Conservation (phyloP, 176 grass and related monocot genomes). For the Secale cereale region DNA sequence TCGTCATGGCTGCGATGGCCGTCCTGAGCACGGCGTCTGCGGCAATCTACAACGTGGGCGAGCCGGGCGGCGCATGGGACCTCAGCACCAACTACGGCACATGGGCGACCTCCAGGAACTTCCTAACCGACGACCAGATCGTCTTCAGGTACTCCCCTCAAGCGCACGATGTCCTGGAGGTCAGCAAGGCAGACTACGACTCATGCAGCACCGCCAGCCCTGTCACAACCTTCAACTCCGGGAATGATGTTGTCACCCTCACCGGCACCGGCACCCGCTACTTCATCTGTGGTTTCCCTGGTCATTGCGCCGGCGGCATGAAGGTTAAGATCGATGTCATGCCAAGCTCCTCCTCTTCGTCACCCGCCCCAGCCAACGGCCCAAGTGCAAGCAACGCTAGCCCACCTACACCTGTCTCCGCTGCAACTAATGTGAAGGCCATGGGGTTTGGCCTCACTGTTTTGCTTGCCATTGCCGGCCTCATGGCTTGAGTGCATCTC, state of each 20-base stretch:
- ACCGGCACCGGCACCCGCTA: slow-evolving; percentile 26
- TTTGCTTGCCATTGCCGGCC: background rate
- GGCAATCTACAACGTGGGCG: slow-evolving; percentile 45
- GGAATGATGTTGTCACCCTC: slow-evolving; percentile 29
- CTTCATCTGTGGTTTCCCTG: slow-evolving; percentile 54
- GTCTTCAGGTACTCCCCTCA: slow-evolving; percentile 39
- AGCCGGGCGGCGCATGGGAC: slow-evolving; percentile 42
- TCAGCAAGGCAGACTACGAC: slow-evolving; percentile 41
- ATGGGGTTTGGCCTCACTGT: background rate
- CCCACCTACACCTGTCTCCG: background rate
- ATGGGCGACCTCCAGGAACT: slow-evolving; percentile 45
- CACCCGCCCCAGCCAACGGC: slow-evolving; percentile 4
- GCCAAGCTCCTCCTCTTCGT: background rate
- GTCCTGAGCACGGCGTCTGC: slow-evolving; percentile 29
- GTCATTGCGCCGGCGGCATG: slow-evolving; percentile 50
- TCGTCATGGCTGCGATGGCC: background rate
- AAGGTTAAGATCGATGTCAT: slow-evolving; percentile 51
- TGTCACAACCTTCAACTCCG: slow-evolving; percentile 25
- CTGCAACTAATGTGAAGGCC: background rate
- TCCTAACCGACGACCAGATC: slow-evolving; percentile 34
- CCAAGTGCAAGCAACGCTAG: background rate
- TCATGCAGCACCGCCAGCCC: slow-evolving; percentile 24
- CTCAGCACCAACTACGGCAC: slow-evolving; percentile 24
- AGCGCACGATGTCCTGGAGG: slow-evolving; percentile 41
- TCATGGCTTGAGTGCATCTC: slow-evolving; percentile 16